Base-by-base conservation (phyloP, 2,329 filamentous ascomycete species). In the Domatiomyces catenatus region DNA sequence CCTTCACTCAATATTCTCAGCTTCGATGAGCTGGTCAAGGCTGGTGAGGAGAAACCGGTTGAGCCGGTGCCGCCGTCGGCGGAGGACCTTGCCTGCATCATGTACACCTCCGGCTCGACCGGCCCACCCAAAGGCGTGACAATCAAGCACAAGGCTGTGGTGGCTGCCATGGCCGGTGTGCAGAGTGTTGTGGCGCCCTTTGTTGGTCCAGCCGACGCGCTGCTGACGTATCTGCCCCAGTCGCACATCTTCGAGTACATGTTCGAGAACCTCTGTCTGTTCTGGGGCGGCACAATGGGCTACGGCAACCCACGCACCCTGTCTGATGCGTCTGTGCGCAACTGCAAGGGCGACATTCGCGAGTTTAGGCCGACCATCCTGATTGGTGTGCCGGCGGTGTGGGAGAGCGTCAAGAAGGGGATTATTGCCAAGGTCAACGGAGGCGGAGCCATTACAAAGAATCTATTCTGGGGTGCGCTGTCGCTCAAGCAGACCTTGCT, bases 181-280 rank as follows among this genome's bases (percentile, higher is more conserved):
- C 79, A 83, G 62, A 76, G 77, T 43, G 81, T 86, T 54, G 81
- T 96, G 46, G 85, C 84, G 19, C 80, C 83, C 52, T 83, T 83
- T 61, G 78, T 96, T 47, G 83, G 81, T 53, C 80, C 83, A 52
- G 79, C 76, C 45, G 92, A 98, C 60, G 77, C 77, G 45, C 74
- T 96, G 44, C 76, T 98, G 45, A 87, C 89, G 19, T 98, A 96
- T 67, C 79, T 98, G 12, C 92, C 92, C 1, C 81, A 94, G 49
- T 89, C 92, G 1, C 92, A 98, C 65, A 96, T 96, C 61, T 81
- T 98, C 61, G 92, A 98, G 68, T 92, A 94, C 67, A 84, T 90
- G 52, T 86, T 98, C 58, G 92, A 98, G 70, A 95, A 94, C 66
- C 74, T 90, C 6, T 86, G 84, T 52, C 69, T 98, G 54, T 92